phyloP scores from a whole-genome alignment of 345 rosid species.

The Brassica rapa region DNA sequence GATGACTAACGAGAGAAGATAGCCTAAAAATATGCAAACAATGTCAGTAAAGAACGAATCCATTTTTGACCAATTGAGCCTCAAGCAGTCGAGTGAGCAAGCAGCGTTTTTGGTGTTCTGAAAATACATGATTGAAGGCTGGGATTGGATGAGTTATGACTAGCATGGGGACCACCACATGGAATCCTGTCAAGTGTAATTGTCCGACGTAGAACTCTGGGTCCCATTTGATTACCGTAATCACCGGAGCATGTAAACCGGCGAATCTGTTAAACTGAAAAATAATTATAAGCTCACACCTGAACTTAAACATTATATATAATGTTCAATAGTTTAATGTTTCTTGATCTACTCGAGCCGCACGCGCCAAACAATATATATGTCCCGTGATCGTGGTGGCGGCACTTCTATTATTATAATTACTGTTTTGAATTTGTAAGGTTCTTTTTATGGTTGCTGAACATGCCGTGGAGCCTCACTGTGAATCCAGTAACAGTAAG shows the following conservation, averaged over 20 bases:
- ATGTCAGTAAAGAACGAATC: constrained; percentile 1
- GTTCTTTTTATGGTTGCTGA: neutral
- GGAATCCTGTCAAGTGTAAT: constrained; percentile 42
- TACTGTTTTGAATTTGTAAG: neutral
- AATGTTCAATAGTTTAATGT: constrained; percentile 15
- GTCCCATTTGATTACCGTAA: constrained; percentile 33
- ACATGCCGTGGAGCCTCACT: constrained; percentile 32
- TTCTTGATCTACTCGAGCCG: constrained; percentile 47
- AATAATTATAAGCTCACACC: constrained; percentile 30
- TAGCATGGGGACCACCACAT: constrained; percentile 35
- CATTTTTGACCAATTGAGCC: constrained; percentile 11
- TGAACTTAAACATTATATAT: constrained; percentile 14
- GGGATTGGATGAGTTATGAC: constrained; percentile 29
- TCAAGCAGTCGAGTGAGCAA: constrained; percentile 15
- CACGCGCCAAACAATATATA: constrained; percentile 45
- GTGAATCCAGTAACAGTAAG: neutral
- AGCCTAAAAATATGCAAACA: constrained; percentile 12
- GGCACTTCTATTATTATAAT: neutral
- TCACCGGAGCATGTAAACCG: constrained; percentile 40
- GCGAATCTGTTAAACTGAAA: constrained; percentile 15
- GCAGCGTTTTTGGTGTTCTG: neutral
- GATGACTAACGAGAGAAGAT: constrained; percentile 10
- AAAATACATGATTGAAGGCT: constrained; percentile 19
- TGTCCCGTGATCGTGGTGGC: constrained; percentile 1
- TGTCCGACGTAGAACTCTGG: constrained; percentile 29